Evolutionary conservation across 2,329 filamentous ascomycete species (phyloP).

Genomic region (Pseudogymnoascus sp.): DNA sequence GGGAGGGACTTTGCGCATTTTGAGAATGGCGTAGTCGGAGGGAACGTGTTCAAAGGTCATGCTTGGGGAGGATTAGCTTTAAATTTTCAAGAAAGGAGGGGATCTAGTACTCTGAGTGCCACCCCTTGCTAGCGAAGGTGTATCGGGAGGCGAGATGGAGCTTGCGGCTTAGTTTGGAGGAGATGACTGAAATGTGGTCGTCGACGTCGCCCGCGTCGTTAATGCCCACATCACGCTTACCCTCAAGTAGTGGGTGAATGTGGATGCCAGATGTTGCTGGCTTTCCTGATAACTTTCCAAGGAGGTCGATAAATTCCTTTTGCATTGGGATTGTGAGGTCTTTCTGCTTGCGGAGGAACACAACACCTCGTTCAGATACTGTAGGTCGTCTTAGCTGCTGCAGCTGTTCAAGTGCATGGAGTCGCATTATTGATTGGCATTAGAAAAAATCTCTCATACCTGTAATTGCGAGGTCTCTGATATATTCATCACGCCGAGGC

Average conservation of each 20-base stretch:
- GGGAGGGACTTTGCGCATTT: slow-evolving; percentile 35
- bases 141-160: slow-evolving; percentile 10
- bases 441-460: neutral
- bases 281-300: neutral
- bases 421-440: neutral
- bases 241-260: slow-evolving; percentile 8
- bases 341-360: slow-evolving; percentile 49
- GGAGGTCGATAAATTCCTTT: neutral
- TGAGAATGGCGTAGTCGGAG: slow-evolving; percentile 39
- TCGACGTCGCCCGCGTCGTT: slow-evolving; percentile 10
- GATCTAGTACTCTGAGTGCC: neutral
- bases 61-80: slow-evolving; percentile 9
- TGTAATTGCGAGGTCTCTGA: slow-evolving; percentile 9
- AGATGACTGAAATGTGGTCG: slow-evolving; percentile 10
- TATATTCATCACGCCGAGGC: slow-evolving; percentile 7
- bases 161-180: slow-evolving; percentile 6
- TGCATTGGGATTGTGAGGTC: slow-evolving; percentile 37
- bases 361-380: slow-evolving; percentile 35
- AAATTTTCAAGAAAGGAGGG: neutral
- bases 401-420: neutral
- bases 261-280: slow-evolving; percentile 1
- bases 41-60: slow-evolving; percentile 41
- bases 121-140: slow-evolving; percentile 9
- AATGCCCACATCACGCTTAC: slow-evolving; percentile 16
- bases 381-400: neutral